Evolutionary conservation across 176 grass and related monocot species (phyloP).

Genomic region (Bonia amplexicaulis): DNA sequence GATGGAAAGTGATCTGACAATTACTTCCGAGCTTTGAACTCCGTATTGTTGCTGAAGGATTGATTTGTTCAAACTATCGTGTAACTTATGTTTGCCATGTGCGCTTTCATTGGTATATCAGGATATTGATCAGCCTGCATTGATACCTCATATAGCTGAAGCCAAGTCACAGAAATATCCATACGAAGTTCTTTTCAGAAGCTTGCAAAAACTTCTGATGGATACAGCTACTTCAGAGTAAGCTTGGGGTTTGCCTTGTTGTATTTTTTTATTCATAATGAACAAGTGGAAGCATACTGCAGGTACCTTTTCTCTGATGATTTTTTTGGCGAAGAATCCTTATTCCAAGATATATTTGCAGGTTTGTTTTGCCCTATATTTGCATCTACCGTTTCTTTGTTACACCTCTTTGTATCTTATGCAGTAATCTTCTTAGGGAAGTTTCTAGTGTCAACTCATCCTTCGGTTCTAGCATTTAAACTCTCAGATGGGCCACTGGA

Average conservation of each 20-base stretch:
- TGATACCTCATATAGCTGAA: conserved; percentile 99
- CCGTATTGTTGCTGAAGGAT: not conserved
- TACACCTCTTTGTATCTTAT: not conserved
- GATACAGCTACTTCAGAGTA: conserved; percentile 99
- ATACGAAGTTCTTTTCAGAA: conserved; percentile 99
- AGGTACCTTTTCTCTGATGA: conserved; percentile 97
- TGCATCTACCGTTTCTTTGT: conserved; percentile 2
- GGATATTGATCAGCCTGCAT: conserved; percentile 98
- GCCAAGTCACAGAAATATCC: conserved; percentile 96
- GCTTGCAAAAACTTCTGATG: conserved; percentile 98
- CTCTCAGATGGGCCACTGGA: not conserved
- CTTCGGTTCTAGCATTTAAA: not conserved
- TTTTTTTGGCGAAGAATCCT: conserved; percentile 91
- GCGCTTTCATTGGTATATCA: conserved; percentile 43
- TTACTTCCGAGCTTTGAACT: not conserved
- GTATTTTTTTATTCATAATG: not conserved
- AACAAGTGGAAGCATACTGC: conserved; percentile 12
- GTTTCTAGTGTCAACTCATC: not conserved
- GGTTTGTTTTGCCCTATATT: conserved; percentile 43
- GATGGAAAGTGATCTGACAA: not conserved
- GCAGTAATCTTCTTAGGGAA: not conserved
- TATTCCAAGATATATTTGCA: conserved; percentile 97
- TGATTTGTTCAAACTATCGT: not conserved
- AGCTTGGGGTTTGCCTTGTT: conserved; percentile 9
- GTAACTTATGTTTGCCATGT: conserved; percentile 16